A percentile compares a stretch with the other conserved stretches of the same genome.
Evolutionary conservation across 306 rosid genomes (phyloP).

Genomic region (Luffa acutangula): DNA sequence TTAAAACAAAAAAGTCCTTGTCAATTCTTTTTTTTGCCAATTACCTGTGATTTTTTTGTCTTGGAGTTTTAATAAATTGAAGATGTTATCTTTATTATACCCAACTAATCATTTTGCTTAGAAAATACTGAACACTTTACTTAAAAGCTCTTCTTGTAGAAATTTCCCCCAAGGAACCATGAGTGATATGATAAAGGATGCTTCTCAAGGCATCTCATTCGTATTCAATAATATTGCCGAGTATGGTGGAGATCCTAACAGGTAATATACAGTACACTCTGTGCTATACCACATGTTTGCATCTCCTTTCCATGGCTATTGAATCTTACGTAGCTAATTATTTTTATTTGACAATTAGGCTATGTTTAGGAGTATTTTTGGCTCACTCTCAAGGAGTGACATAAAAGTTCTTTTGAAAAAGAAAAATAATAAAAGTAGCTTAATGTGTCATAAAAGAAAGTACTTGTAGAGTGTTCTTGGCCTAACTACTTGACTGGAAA

Average conservation of each 20-base stretch:
- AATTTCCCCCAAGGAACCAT: constrained; percentile 96
- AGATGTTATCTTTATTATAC: neutral
- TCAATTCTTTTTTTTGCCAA: neutral
- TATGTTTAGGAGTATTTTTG: neutral
- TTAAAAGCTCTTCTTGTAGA: constrained; percentile 24
- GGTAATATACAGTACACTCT: constrained; percentile 22
- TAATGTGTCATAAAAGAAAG: neutral
- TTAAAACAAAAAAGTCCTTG: neutral
- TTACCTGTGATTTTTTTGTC: neutral
- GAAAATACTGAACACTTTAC: neutral
- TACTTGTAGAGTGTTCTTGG: neutral
- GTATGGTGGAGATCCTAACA: constrained; percentile 86
- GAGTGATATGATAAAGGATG: constrained; percentile 72
- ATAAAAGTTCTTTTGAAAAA: neutral
- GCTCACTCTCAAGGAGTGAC: neutral
- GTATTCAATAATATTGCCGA: constrained; percentile 81
- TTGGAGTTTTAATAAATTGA: neutral
- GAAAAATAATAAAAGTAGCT: neutral
- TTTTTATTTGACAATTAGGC: neutral
- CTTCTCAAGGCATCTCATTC: constrained; percentile 84
- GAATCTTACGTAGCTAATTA: constrained; percentile 1
- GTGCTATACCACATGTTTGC: neutral
- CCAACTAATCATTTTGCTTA: neutral
- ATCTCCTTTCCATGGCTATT: neutral
- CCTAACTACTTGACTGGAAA: neutral